phyloP scores from a whole-genome alignment of 2,329 filamentous ascomycete species.

The Aspergillus sp. region DNA sequence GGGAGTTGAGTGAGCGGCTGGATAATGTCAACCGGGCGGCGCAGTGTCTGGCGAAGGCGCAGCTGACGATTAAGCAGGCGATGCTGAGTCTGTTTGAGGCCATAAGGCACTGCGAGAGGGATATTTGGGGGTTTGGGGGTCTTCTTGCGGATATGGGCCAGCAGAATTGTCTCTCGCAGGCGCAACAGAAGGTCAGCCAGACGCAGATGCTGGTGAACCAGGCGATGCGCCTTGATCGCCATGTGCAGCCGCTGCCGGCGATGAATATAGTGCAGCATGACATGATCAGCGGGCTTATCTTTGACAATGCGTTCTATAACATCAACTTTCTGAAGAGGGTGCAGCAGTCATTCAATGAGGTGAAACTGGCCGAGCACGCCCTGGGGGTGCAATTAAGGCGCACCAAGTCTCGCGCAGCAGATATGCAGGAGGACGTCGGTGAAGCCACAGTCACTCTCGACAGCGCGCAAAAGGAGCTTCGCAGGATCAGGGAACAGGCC shows the following conservation, averaged over 20 bases:
- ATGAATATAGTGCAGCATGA: slow-evolving; percentile 2
- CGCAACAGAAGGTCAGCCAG: slow-evolving; percentile 6
- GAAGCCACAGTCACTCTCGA: not conserved
- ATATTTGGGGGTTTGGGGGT: slow-evolving; percentile 1
- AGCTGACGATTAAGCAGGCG: not conserved
- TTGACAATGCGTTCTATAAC: not conserved
- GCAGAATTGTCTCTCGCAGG: not conserved
- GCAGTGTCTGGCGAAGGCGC: slow-evolving; percentile 3
- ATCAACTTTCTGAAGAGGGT: not conserved
- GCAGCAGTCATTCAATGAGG: not conserved
- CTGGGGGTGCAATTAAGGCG: not conserved
- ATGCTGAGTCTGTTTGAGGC: not conserved
- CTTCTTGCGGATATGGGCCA: not conserved
- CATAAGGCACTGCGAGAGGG: not conserved
- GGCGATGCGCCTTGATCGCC: not conserved
- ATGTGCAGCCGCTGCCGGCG: not conserved
- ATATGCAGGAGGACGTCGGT: not conserved
- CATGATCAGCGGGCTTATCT: slow-evolving; percentile 1
- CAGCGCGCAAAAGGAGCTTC: not conserved
- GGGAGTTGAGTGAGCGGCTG: not conserved
- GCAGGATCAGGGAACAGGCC: not conserved
- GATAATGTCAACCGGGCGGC: not conserved
- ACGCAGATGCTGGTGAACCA: slow-evolving; percentile 3
- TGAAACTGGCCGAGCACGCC: not conserved
- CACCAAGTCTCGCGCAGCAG: not conserved